Base-by-base conservation (phyloP, 768 basidiomycete species). In the Hemileccinum impolitum region DNA sequence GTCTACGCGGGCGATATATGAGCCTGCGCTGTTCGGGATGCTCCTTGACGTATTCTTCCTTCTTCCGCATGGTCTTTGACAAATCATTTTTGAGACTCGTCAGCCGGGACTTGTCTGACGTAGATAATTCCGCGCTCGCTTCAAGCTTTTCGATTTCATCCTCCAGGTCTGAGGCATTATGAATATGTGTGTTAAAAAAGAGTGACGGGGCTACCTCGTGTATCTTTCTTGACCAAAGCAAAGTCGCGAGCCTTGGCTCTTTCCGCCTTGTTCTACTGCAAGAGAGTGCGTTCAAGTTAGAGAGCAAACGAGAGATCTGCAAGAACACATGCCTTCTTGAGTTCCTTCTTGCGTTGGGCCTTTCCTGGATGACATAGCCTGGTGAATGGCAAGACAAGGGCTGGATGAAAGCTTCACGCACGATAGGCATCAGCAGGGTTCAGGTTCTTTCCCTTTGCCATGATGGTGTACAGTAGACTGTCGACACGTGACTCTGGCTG, bases 361-460 rank as follows among this genome's bases (percentile, higher is more conserved):
- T 98, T 98, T 47, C 94, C 94, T 96, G 58, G 21, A 30, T 31
- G 25, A 39, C 3, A 19, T 6, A 15, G 26, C 26, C n/a, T 12
- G 3, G 31, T 57, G n/a, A 48, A 21, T 23, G 52, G 17, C 53
- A 4, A 47, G 19, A 36, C n/a, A 44, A n/a, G 11, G 11, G 45
- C 18, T 11, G 17, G n/a, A 31, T 40, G 1, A 32, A 19, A 28
- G 30, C 26, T 31, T 10, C 38, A 80, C 88, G 62, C 62, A 91
- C 95, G 84, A 67, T 76, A 87, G 0, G 95, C 86, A 64, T 99
- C 95, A n/a, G 90, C 95, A 21, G 95, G 95, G 64, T 99, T 99
- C 50, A 84, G 65, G 49, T 75, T 83, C 65, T 94, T 95, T 21
- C 81, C 82, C 70, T 94, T 95, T 12, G 80, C 84, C 92, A 94